A percentile compares a stretch with the other conserved stretches of the same genome.
phyloP scores from a whole-genome alignment of 768 basidiomycete genomes.

The Termitomyces sp. region DNA sequence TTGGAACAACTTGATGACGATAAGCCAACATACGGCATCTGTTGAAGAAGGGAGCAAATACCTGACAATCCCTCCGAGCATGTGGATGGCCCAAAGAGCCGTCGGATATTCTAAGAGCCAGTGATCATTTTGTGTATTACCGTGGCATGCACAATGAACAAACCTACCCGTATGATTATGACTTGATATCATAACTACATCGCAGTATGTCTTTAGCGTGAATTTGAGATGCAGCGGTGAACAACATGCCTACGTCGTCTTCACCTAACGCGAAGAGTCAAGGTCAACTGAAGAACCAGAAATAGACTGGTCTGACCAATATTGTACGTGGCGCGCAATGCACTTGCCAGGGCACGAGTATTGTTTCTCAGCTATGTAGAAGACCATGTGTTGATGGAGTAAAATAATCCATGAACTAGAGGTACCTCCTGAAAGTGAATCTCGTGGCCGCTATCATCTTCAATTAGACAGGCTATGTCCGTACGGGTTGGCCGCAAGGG shows the following conservation, averaged over 20 bases:
- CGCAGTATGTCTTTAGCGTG: neutral
- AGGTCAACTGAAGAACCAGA: neutral
- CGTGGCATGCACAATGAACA: too few relatives aligned
- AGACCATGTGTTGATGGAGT: conserved; percentile 1
- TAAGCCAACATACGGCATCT: neutral
- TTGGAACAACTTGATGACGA: conserved; percentile 43
- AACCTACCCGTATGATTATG: conserved; percentile 49
- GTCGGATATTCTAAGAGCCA: conserved; percentile 39
- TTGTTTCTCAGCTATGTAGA: conserved; percentile 26
- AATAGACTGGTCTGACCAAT: conserved; percentile 16
- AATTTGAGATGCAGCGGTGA: neutral
- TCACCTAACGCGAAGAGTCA: conserved; percentile 30
- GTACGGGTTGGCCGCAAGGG: conserved; percentile 36
- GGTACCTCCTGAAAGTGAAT: conserved; percentile 39
- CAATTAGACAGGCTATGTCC: conserved; percentile 46
- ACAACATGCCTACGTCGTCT: conserved; percentile 44
- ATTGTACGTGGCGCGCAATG: conserved; percentile 25
- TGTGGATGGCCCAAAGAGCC: conserved; percentile 47
- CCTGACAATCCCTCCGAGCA: conserved; percentile 51
- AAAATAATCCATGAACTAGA: neutral
- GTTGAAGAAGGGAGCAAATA: conserved; percentile 20
- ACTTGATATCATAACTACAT: conserved; percentile 47
- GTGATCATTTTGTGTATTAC: neutral
- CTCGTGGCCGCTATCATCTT: conserved; percentile 41
- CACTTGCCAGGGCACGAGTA: conserved; percentile 34